Conservation (phyloP, 2,329 filamentous ascomycete genomes). For the Aspergillus puulaauensis region DNA sequence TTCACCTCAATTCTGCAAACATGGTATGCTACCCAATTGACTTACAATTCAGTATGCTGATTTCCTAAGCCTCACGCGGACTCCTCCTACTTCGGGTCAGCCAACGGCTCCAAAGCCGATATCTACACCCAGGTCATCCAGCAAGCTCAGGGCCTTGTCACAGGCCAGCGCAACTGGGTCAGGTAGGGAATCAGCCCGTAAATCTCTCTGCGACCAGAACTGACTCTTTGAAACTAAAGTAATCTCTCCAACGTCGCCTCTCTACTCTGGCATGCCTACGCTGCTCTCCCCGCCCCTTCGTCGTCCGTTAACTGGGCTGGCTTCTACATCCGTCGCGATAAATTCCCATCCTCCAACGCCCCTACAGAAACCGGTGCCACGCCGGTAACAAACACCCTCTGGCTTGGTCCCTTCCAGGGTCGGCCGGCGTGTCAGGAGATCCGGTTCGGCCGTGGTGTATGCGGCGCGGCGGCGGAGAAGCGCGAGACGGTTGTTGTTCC, state of each 20-base stretch:
- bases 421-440: conserved; percentile 51
- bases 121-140: conserved; percentile 44
- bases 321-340: conserved; percentile 48
- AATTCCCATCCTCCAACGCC: conserved; percentile 33
- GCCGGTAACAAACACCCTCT: conserved; percentile 27
- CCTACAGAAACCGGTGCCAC: conserved; percentile 21
- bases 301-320: conserved; percentile 50
- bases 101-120: conserved; percentile 39
- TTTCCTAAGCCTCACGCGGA: conserved; percentile 47
- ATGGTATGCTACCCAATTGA: not conserved
- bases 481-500: conserved; percentile 43
- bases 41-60: not conserved
- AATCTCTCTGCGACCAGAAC: not conserved
- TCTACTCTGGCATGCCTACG: conserved; percentile 50
- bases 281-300: conserved; percentile 43
- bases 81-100: conserved; percentile 42
- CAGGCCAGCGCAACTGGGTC: conserved; percentile 47
- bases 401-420: conserved; percentile 50
- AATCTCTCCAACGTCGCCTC: conserved; percentile 50
- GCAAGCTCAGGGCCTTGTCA: conserved; percentile 39
- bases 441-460: conserved; percentile 46
- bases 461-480: conserved; percentile 44
- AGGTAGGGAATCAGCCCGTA: not conserved
- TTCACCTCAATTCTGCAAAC: not conserved
- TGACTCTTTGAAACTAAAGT: not conserved